A percentile compares a stretch with the other conserved stretches of the same genome.
Evolutionary conservation across 2,329 filamentous ascomycete species (phyloP).

Genomic region (Alternaria sp.): DNA sequence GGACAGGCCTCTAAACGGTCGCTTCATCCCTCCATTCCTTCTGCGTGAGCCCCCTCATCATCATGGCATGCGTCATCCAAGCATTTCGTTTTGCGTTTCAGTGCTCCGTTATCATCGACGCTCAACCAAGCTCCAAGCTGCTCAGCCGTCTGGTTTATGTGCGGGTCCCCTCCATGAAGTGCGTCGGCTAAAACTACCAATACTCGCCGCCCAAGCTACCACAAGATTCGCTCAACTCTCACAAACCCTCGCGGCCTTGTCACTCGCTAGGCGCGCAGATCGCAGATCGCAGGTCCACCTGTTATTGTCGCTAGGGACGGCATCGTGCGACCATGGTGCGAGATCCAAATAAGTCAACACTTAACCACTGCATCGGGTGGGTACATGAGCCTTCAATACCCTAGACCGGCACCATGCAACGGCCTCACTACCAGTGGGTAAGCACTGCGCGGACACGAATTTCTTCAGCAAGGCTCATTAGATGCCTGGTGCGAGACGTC

Average conservation of each 20-base stretch:
- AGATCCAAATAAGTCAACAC: background rate
- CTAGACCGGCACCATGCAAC: slow-evolving; percentile 2
- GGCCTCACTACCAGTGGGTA: background rate
- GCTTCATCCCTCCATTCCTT: slow-evolving; percentile 4
- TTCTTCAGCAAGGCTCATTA: background rate
- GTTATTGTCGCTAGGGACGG: background rate
- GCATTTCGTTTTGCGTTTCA: slow-evolving; percentile 1
- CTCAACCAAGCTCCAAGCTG: background rate
- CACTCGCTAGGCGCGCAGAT: background rate
- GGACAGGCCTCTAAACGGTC: slow-evolving; percentile 10
- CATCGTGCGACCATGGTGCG: slow-evolving; percentile 1
- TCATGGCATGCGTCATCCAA: slow-evolving; percentile 2
- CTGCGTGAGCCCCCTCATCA: background rate
- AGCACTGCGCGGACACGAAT: background rate
- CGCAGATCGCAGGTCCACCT: background rate
- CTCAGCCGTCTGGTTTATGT: background rate
- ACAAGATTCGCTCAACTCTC: background rate
- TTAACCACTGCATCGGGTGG: background rate
- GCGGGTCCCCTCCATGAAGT: slow-evolving; percentile 5
- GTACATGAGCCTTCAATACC: background rate
- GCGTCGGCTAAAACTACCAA: background rate
- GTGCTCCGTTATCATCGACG: background rate
- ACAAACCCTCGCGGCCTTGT: background rate
- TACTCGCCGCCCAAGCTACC: background rate
- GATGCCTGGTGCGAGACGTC: background rate